A percentile compares a stretch with the other conserved stretches of the same genome.
phyloP scores from a whole-genome alignment of 257 asterid species.

The Lycium ferocissimum region DNA sequence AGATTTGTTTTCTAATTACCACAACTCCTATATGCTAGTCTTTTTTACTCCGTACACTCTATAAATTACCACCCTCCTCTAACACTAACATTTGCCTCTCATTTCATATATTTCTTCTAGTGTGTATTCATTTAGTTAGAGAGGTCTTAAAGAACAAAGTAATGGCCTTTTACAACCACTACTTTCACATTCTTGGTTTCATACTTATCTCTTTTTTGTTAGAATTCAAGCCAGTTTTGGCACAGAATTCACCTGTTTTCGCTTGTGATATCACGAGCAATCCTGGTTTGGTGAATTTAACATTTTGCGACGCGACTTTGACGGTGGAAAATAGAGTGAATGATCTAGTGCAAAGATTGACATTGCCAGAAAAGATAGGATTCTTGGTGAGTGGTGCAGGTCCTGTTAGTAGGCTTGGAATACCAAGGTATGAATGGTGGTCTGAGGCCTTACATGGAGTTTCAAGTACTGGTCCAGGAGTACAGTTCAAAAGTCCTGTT shows the following conservation, averaged over 20 bases:
- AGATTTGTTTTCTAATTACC: not conserved
- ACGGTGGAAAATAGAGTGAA: constrained; percentile 40
- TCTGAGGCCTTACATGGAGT: constrained; percentile 63
- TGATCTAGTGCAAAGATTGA: constrained; percentile 47
- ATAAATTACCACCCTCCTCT: not conserved
- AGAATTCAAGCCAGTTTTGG: constrained; percentile 19
- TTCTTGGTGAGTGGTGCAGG: constrained; percentile 40
- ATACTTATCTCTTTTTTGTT: constrained; percentile 16
- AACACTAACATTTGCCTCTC: not conserved
- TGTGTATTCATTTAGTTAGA: not conserved
- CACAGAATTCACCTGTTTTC: constrained; percentile 42
- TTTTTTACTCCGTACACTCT: not conserved
- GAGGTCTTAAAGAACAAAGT: not conserved
- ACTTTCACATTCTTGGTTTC: constrained; percentile 21
- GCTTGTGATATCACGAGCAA: constrained; percentile 44
- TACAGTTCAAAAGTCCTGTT: constrained; percentile 39
- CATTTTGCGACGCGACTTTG: constrained; percentile 43
- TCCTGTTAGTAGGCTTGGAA: constrained; percentile 42
- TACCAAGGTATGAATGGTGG: constrained; percentile 60
- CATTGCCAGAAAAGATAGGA: constrained; percentile 51
- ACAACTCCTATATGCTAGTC: not conserved
- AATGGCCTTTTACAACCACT: not conserved
- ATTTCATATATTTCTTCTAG: not conserved
- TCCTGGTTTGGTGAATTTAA: constrained; percentile 31
- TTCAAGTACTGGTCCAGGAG: constrained; percentile 43